These are phyloP conservation scores for Candida pini DNA, from an alignment of 805 yeast species.

Conservation along the genomic window DNA sequence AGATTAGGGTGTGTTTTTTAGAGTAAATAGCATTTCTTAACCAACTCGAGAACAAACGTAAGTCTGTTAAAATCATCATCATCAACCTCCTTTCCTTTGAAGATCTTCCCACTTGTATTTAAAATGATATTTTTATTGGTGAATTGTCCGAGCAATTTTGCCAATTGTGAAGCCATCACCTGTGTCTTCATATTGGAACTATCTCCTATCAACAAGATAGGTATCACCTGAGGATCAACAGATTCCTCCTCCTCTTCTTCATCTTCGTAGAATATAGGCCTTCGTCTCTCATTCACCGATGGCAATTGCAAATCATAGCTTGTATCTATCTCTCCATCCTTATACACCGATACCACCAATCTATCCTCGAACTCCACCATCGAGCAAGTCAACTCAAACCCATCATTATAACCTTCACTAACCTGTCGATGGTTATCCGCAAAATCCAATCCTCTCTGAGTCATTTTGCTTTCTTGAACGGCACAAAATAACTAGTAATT, in stretches of 20 bases:
- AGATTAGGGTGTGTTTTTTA: neutral
- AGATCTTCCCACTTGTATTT: slow-evolving; percentile 43
- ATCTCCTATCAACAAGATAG: slow-evolving; percentile 38
- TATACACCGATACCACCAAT: slow-evolving; percentile 33
- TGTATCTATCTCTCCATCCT: slow-evolving; percentile 43
- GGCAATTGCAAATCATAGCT: slow-evolving; percentile 39
- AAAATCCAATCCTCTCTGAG: slow-evolving; percentile 7
- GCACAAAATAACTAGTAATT: too few species aligned
- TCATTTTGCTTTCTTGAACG: too few species aligned
- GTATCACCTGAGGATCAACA: slow-evolving; percentile 12
- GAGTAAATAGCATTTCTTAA: slow-evolving; percentile 4
- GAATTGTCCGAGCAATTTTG: slow-evolving; percentile 32
- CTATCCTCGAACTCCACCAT: slow-evolving; percentile 33
- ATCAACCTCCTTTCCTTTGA: slow-evolving; percentile 26
- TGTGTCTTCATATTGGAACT: slow-evolving; percentile 40
- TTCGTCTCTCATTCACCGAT: slow-evolving; percentile 9
- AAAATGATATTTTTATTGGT: slow-evolving; percentile 37
- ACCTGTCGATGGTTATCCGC: slow-evolving; percentile 8
- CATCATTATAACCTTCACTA: slow-evolving; percentile 4
- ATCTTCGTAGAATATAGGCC: slow-evolving; percentile 10
- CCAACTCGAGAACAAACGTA: slow-evolving; percentile 32
- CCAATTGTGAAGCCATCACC: slow-evolving; percentile 43
- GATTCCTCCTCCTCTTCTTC: slow-evolving; percentile 24
- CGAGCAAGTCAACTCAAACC: slow-evolving; percentile 16
- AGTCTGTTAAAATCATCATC: slow-evolving; percentile 37